Evolutionary conservation across 108 stramenopile genomes (phyloP), one percentile per base, ranked within the genome.

Genomic region (Nitzschia sp.): DNA sequence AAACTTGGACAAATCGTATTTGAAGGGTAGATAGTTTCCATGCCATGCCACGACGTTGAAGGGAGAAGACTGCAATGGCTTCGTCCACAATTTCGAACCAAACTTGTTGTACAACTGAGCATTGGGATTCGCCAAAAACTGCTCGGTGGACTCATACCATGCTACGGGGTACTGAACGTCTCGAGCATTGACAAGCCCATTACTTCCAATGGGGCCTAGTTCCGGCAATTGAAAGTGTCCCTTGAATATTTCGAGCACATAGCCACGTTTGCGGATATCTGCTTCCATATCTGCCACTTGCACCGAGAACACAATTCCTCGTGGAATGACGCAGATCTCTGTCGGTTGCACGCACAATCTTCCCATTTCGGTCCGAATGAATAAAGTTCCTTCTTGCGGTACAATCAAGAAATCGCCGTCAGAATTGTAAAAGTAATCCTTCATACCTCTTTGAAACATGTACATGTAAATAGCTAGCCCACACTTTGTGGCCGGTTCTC

Each of bases 1-100:
- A 78, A 98, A 98, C 35, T 81, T 80, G 0, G 69, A 58, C 66
- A 98, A 79, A 59, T 92, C 77, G 81, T 97, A 97, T 51, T 95
- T 96, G 93, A 70, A 98, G 25, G 97, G 96, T 1, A 84, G 56
- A 60, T 96, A 97, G 66, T 95, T 98, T 9, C 95, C 97, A 68
- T 96, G 96, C 93, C 92, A 98, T 0, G 97, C 97, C 26, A 97
- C 95, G 6, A 98, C 97, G 68, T 95, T 89, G 84, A 89, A 96
- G 13, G 97, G 97, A 8, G 86, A 88, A 33, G 90, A 88, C 24
- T 71, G 34, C n/a, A 69, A 65, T n/a, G 49, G 26, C 15, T 83
- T 70, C 2, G 51, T 70, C 60, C 90, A 96, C 25, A 97, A 59
- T 18, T 80, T 36, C 8, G 83, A 78, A 8, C 84, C 84, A 67